phyloP scores from a whole-genome alignment of 176 grass and related monocot genomes.

The Cymbopogon citratus region DNA sequence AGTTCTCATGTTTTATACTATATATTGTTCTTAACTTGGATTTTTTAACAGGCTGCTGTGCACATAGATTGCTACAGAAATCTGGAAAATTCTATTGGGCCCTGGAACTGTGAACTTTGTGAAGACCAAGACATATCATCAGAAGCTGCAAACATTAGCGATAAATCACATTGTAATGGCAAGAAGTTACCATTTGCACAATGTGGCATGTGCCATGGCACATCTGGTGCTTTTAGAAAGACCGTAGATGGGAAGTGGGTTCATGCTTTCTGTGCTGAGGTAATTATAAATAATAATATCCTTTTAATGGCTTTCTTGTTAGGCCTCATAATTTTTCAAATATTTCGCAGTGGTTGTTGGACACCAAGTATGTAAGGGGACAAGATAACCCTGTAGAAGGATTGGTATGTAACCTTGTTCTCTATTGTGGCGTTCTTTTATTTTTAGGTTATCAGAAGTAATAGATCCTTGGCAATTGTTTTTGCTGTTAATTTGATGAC shows the following conservation, averaged over 20 bases:
- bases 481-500: neutral
- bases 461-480: neutral
- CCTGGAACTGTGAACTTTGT: constrained; percentile 94
- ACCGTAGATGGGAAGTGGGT: constrained; percentile 73
- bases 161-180: constrained; percentile 40
- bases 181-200: constrained; percentile 30
- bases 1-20: constrained; percentile 3
- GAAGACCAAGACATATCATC: constrained; percentile 55
- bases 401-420: constrained; percentile 51
- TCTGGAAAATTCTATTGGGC: constrained; percentile 54
- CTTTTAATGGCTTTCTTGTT: neutral
- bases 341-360: constrained; percentile 78
- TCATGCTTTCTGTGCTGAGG: constrained; percentile 99
- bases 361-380: constrained; percentile 67
- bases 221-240: constrained; percentile 84
- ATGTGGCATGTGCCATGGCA: constrained; percentile 74
- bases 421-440: neutral
- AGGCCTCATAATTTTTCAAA: constrained; percentile 4
- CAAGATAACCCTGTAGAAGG: constrained; percentile 72
- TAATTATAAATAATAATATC: constrained; percentile 39
- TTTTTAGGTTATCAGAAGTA: constrained; percentile 14
- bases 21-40: constrained; percentile 25
- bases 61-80: constrained; percentile 91
- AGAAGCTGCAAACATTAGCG: constrained; percentile 28
- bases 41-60: constrained; percentile 66